Base-by-base conservation (phyloP, 2,329 filamentous ascomycete species). In the Botrytis fragariae region DNA sequence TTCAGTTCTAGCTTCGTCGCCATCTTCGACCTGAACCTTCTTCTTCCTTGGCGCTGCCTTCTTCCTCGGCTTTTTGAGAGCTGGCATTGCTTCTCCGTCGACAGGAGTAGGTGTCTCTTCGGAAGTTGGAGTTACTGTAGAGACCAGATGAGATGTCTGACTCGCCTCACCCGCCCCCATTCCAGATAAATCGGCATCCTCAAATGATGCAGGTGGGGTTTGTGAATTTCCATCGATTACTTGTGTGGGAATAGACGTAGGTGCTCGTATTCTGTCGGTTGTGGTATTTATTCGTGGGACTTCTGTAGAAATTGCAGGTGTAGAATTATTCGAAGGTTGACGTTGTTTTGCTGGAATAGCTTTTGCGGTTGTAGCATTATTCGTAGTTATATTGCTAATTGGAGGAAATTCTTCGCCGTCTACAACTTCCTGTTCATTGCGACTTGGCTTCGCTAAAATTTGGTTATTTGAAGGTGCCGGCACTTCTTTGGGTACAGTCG, bases 41-140 rank as follows among this genome's bases (percentile, higher is more conserved):
- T 80, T 70, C 72, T 78, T 59, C 72, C 74, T 69, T 45, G 72
- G 64, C 20, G 72, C 65, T 18, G 44, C 7, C 54, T 73, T 70
- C 35, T 73, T 73, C 45, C 45, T 73, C 20, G 65, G 9, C 29
- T 73, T 73, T 57, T 72, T 69, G 14, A 20, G 16, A 4, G 57
- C 39, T n/a, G 42, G n/a, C 20, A 59, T 29, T n/a, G 45, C 42
- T 73, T 62, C 72, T 37, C 54, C 59, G 3, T 25, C 57, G 25
- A 29, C 20, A 45, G 65, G 59, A 20, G 65, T 71, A 42, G 78
- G 77, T 65, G 78, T 77, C 72, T 78, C 78, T 73, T 80, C 78
- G 44, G 75, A 74, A 72, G 78, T 79, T 39, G 79, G 72, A 25
- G 72, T 72, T 42, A 75, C 79, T 42, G 76, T 75, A 20, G 74